Conservation (phyloP, 1,284 basidiomycete genomes). For the Ganoderma multipileum region DNA sequence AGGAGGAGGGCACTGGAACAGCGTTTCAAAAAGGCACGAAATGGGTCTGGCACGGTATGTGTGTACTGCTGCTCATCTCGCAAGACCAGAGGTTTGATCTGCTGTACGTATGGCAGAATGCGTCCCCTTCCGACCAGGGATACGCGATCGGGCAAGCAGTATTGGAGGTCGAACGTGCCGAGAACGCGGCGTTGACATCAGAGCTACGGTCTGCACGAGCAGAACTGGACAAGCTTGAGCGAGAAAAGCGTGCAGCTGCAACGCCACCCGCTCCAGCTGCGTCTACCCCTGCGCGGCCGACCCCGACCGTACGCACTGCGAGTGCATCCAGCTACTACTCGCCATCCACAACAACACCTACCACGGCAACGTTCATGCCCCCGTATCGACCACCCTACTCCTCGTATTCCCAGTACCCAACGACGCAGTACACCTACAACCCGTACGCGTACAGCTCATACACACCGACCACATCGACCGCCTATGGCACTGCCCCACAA, state of each 20-base stretch:
- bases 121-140: constrained; percentile 64
- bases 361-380: constrained; percentile 37
- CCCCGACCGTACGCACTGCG: constrained; percentile 27
- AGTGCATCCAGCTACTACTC: constrained; percentile 26
- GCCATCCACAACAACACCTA: constrained; percentile 30
- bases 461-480: constrained; percentile 23
- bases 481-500: constrained; percentile 24
- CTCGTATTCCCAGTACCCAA: constrained; percentile 42
- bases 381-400: constrained; percentile 47
- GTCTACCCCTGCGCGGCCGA: constrained; percentile 23
- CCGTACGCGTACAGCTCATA: constrained; percentile 32
- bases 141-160: constrained; percentile 66
- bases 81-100: constrained; percentile 17
- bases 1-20: constrained; percentile 60
- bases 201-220: constrained; percentile 67
- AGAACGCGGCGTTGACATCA: constrained; percentile 58
- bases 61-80: constrained; percentile 13
- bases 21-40: constrained; percentile 60
- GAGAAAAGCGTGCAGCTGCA: constrained; percentile 58
- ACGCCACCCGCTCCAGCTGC: constrained; percentile 28
- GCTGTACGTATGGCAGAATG: constrained; percentile 48
- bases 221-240: constrained; percentile 70
- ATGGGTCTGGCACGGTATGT: constrained; percentile 63
- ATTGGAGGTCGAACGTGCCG: constrained; percentile 68
- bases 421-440: constrained; percentile 37